Evolutionary conservation across 257 asterid species (phyloP), one percentile per base, ranked within the genome.

Genomic region (Forsythia suspensa): DNA sequence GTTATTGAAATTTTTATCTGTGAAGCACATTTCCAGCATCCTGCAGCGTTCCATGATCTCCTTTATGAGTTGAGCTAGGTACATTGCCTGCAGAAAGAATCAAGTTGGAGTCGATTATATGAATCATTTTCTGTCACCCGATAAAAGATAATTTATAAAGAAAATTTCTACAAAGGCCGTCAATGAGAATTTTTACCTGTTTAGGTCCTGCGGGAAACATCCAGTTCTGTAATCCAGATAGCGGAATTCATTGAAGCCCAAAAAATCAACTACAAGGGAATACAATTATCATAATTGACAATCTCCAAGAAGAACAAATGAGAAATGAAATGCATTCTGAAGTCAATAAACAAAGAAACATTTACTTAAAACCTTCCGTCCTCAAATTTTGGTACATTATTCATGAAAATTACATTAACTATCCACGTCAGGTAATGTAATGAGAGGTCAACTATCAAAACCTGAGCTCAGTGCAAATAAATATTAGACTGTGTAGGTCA

Each of bases 1-100:
- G 77, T 81, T 80, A 21, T 65, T 85, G 79, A 92, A 90, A 52
- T 83, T 80, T 44, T 74, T 46, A 78, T 92, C 94, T 0, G 96
- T 87, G 18, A 92, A 91, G 77, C 96, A 92, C 95, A 92, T 87
- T n/a, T 80, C 73, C 84, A 88, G 69, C 97, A 92, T 12, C 88
- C 80, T 0, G 80, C 68, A 1, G 86, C 84, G 0, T 80, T 80
- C 70, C 86, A 74, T 44, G 95, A 90, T 0, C 88, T 24, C 95
- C 67, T 89, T 87, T 9, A 91, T 51, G 18, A 88, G 84, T 71
- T 85, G 77, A 24, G 90, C 91, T 43, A 91, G 73, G 83, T 85
- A 86, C 0, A 36, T 1, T 9, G 90, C 93, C 96, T 91, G 83
- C 39, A 2, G 44, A 65, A 67, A 9, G 24, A 24, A 38, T 2